Evolutionary conservation across 257 asterid genomes (phyloP).

Genomic region (Mentha longifolia): DNA sequence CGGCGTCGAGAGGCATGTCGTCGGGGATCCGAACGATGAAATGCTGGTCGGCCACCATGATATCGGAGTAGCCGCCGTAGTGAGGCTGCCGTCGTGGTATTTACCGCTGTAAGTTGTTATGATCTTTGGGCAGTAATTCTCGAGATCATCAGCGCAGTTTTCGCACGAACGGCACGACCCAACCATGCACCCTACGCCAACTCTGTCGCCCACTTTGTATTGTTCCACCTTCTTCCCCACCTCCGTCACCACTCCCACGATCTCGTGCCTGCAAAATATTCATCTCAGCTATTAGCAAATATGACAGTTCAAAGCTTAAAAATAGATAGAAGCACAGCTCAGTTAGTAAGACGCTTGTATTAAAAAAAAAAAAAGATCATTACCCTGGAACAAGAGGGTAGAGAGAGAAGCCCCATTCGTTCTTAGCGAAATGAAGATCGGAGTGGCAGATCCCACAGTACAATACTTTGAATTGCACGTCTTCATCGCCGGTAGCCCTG

Average conservation of each 20-base stretch:
- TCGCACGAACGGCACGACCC: slow-evolving; percentile 54
- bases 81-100: slow-evolving; percentile 38
- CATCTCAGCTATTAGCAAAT: too few relatives aligned
- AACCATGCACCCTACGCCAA: slow-evolving; percentile 57
- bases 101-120: slow-evolving; percentile 26
- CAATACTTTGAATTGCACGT: slow-evolving; percentile 51
- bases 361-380: too few relatives aligned
- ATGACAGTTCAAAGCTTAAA: too few relatives aligned
- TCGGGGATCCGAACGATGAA: slow-evolving; percentile 48
- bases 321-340: too few relatives aligned
- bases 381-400: slow-evolving; percentile 53
- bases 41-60: slow-evolving; percentile 51
- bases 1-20: slow-evolving; percentile 41
- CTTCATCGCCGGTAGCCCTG: slow-evolving; percentile 49
- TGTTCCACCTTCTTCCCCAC: slow-evolving; percentile 49
- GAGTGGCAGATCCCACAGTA: slow-evolving; percentile 59
- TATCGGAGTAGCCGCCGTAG: slow-evolving; percentile 54
- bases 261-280: slow-evolving; percentile 44
- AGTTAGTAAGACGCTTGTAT: too few relatives aligned
- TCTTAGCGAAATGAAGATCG: slow-evolving; percentile 48
- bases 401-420: slow-evolving; percentile 48
- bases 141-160: slow-evolving; percentile 39
- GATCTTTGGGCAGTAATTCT: slow-evolving; percentile 44
- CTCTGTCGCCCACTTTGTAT: slow-evolving; percentile 53
- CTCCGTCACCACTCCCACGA: slow-evolving; percentile 57